phyloP scores from a whole-genome alignment of 2,329 filamentous ascomycete genomes.

The Fusarium sp. region DNA sequence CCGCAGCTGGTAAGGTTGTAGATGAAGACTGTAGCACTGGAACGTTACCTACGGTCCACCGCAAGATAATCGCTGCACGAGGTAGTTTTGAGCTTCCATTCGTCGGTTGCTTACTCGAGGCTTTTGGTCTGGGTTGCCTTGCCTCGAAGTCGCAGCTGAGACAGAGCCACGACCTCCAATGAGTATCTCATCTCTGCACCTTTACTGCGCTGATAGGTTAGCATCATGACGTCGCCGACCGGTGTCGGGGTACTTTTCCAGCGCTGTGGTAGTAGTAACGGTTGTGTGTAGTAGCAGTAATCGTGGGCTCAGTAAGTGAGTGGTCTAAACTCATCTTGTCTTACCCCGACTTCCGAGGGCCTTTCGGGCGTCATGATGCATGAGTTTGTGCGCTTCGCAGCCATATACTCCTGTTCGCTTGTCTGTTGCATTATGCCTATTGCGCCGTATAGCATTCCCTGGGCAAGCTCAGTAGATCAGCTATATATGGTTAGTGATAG shows the following conservation, averaged over 20 bases:
- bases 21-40: conserved; percentile 27
- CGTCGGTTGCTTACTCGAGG: conserved; percentile 26
- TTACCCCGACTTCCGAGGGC: conserved; percentile 9
- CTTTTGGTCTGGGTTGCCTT: conserved; percentile 27
- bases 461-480: conserved; percentile 1
- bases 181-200: conserved; percentile 14
- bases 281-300: conserved; percentile 24
- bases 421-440: neutral
- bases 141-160: conserved; percentile 32
- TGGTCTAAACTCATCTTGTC: conserved; percentile 17
- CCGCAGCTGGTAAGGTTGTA: conserved; percentile 10
- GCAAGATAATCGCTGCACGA: conserved; percentile 27
- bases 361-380: conserved; percentile 10
- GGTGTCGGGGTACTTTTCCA: conserved; percentile 13
- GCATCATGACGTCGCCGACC: conserved; percentile 31
- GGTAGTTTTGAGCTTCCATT: conserved; percentile 12
- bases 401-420: too few species aligned
- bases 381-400: neutral
- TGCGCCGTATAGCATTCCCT: conserved; percentile 4
- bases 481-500: conserved; percentile 18
- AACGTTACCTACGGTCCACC: conserved; percentile 41
- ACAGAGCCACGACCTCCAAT: conserved; percentile 26
- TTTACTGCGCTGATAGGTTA: conserved; percentile 9
- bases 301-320: conserved; percentile 17
- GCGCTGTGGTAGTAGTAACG: conserved; percentile 25